Percentiles rank a stretch among this genome's conserved stretches.
These are phyloP conservation scores for Chytriomyces sp. DNA, from an alignment of 192 early-diverging fungal species.

Conservation along the genomic window DNA sequence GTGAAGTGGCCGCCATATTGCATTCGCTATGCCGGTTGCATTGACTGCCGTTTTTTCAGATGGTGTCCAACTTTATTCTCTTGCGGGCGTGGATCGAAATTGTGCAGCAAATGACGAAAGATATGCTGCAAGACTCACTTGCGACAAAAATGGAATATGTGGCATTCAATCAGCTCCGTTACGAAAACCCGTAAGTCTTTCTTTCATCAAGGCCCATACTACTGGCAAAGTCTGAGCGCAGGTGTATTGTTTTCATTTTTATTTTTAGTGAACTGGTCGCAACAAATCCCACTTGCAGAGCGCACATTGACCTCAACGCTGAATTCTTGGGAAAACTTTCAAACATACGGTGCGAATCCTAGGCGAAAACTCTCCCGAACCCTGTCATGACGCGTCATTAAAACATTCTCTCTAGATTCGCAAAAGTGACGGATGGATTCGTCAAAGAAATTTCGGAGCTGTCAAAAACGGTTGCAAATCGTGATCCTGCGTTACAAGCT, in stretches of 20 bases:
- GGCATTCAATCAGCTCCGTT: constrained; percentile 87
- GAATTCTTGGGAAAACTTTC: constrained; percentile 93
- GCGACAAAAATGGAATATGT: constrained; percentile 91
- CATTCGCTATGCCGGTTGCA: not conserved
- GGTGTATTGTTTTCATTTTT: constrained; percentile 14
- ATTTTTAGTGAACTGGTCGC: constrained; percentile 54
- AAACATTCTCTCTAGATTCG: constrained; percentile 58
- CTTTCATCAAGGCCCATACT: not conserved
- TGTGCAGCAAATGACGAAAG: constrained; percentile 72
- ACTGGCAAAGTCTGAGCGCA: not conserved
- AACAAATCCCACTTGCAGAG: constrained; percentile 69
- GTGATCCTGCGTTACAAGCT: constrained; percentile 53
- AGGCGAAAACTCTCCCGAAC: not conserved
- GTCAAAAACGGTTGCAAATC: constrained; percentile 31
- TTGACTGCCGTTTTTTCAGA: constrained; percentile 23
- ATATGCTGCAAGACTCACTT: constrained; percentile 77
- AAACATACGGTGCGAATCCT: constrained; percentile 62
- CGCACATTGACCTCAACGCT: constrained; percentile 89
- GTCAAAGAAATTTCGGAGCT: constrained; percentile 76
- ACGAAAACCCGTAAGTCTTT: constrained; percentile 78
- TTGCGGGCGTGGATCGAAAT: constrained; percentile 88
- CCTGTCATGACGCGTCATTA: not conserved
- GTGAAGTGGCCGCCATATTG: constrained; percentile 37
- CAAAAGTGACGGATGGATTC: constrained; percentile 92
- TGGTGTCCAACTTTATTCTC: constrained; percentile 72